These are phyloP conservation scores for Rosa chinensis DNA, from an alignment of 306 rosid species.

Conservation along the genomic window DNA sequence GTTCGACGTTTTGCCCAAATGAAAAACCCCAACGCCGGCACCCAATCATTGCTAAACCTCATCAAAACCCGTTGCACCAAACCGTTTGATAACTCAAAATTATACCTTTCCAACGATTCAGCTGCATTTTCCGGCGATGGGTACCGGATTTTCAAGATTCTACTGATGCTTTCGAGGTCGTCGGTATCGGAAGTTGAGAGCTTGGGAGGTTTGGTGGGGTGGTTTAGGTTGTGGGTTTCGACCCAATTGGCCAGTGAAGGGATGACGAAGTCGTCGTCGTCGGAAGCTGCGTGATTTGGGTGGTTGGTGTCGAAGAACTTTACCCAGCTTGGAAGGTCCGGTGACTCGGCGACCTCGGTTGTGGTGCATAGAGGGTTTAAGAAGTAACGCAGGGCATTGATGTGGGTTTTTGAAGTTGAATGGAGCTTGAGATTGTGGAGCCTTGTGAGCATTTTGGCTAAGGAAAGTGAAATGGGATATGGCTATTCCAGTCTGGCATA, in stretches of 20 bases:
- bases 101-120: conserved; percentile 39
- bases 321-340: conserved; percentile 68
- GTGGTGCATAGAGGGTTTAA: conserved; percentile 44
- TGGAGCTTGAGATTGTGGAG: conserved; percentile 29
- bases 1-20: conserved; percentile 73
- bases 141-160: conserved; percentile 44
- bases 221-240: conserved; percentile 35
- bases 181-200: conserved; percentile 23
- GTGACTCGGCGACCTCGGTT: conserved; percentile 39
- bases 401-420: conserved; percentile 16
- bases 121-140: conserved; percentile 47
- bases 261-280: conserved; percentile 63
- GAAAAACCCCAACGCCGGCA: conserved; percentile 66
- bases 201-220: conserved; percentile 18
- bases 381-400: conserved; percentile 17
- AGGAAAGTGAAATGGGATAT: not conserved
- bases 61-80: conserved; percentile 56
- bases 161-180: conserved; percentile 43
- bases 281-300: conserved; percentile 17
- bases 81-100: conserved; percentile 34
- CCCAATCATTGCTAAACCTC: conserved; percentile 66
- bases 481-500: too few species aligned
- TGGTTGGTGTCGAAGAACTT: conserved; percentile 39
- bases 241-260: conserved; percentile 82
- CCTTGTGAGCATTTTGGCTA: conserved; percentile 43